Conservation (phyloP, 441 rosid species). For the Jatropha multifida region DNA sequence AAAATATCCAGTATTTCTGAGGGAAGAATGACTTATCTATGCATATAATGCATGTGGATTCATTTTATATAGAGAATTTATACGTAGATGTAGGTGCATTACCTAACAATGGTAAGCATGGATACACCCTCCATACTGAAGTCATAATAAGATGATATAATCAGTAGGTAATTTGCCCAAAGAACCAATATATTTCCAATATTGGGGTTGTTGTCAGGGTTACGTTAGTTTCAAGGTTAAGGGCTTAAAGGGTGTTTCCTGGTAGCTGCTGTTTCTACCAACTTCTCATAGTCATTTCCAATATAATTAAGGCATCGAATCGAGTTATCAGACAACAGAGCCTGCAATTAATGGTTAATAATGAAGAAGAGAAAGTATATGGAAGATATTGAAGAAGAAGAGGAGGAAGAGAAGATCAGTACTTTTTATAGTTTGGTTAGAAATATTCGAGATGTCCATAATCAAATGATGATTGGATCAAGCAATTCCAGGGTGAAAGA, state of each 20-base stretch:
- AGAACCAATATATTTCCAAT: not conserved
- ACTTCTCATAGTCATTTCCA: not conserved
- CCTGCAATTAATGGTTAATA: not conserved
- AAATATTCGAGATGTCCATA: slow-evolving; percentile 13
- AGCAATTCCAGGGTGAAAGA: not conserved
- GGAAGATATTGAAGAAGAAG: not conserved
- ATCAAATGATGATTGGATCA: slow-evolving; percentile 19
- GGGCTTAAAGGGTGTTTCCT: not conserved
- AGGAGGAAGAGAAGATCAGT: slow-evolving; percentile 16
- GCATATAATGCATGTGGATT: no score
- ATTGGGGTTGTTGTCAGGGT: not conserved
- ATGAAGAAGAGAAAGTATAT: slow-evolving; percentile 11
- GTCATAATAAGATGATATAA: not conserved
- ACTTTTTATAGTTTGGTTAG: slow-evolving; percentile 19
- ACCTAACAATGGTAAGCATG: not conserved
- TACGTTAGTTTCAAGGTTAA: not conserved
- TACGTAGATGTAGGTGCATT: not conserved
- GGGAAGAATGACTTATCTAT: no score
- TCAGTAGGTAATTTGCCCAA: not conserved
- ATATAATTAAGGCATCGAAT: not conserved
- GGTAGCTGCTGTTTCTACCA: not conserved
- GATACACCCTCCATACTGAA: not conserved
- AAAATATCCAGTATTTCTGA: no score
- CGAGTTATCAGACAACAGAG: not conserved
- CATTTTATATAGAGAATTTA: no score